Conservation (phyloP, 306 rosid species). For the Prinsepia uniflora region DNA sequence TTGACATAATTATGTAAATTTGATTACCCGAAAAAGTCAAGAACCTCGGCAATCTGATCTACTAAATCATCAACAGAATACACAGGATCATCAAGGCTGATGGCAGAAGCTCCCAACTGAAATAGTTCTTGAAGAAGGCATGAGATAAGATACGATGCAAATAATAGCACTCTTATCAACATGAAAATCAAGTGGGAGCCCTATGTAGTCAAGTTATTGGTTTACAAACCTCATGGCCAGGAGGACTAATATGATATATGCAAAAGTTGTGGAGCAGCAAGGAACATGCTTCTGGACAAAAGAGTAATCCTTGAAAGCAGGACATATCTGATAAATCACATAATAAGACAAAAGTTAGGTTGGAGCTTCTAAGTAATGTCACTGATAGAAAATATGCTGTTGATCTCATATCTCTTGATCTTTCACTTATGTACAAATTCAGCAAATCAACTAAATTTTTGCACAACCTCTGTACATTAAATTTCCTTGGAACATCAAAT, state of each 20-base stretch:
- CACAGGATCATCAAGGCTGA: conserved; percentile 51
- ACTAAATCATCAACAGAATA: conserved; percentile 86
- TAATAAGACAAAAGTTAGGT: conserved; percentile 28
- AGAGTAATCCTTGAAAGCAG: conserved; percentile 91
- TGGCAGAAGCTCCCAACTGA: conserved; percentile 89
- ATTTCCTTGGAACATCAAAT: not conserved
- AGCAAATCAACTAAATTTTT: not conserved
- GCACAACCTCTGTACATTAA: not conserved
- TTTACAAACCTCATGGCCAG: conserved; percentile 92
- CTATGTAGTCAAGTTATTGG: conserved; percentile 29
- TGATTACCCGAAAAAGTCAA: conserved; percentile 78
- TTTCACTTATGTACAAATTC: not conserved
- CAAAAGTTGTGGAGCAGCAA: conserved; percentile 94
- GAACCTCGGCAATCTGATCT: conserved; percentile 95
- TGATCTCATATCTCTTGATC: conserved; percentile 3
- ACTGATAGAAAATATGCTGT: not conserved
- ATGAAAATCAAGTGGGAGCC: conserved; percentile 20
- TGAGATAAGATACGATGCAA: conserved; percentile 40
- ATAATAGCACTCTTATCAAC: conserved; percentile 15
- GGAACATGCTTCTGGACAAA: conserved; percentile 89
- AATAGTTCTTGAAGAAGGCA: conserved; percentile 64
- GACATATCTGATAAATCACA: conserved; percentile 71
- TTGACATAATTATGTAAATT: conserved; percentile 13
- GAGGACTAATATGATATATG: conserved; percentile 95
- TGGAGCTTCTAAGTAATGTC: conserved; percentile 22